Evolutionary conservation across 495 filamentous ascomycete genomes (phyloP).

Genomic region (Eremomyces bilateralis): DNA sequence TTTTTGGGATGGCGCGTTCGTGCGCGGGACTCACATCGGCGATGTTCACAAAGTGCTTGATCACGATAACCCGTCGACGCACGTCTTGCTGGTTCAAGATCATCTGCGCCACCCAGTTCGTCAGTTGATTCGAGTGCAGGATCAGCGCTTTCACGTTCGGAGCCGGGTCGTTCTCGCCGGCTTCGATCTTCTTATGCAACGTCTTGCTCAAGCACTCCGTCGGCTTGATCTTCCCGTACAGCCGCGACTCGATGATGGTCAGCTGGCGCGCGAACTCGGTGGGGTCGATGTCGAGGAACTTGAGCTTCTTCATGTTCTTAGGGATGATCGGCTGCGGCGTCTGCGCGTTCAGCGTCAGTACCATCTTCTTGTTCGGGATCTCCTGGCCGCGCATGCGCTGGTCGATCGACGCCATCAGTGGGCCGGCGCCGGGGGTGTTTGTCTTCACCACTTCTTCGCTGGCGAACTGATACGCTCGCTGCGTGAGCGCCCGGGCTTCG

Average conservation of each 20-base stretch:
- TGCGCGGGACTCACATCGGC: conserved; percentile 50
- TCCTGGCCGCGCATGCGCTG: conserved; percentile 75
- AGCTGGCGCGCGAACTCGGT: conserved; percentile 90
- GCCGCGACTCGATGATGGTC: conserved; percentile 85
- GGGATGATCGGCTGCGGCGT: conserved; percentile 79
- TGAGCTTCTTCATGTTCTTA: conserved; percentile 98
- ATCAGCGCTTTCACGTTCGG: conserved; percentile 91
- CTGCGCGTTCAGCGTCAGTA: conserved; percentile 52
- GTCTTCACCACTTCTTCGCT: conserved; percentile 81
- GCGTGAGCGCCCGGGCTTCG: conserved; percentile 60
- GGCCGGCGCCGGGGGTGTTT: conserved; percentile 66
- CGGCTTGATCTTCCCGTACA: conserved; percentile 87
- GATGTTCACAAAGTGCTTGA: conserved; percentile 93
- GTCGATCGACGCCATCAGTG: conserved; percentile 65
- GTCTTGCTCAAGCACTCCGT: conserved; percentile 96
- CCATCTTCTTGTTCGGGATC: conserved; percentile 60
- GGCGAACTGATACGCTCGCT: conserved; percentile 74
- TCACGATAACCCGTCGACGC: conserved; percentile 87
- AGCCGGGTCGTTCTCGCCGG: conserved; percentile 71
- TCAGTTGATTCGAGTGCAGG: conserved; percentile 92
- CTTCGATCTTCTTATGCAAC: conserved; percentile 80
- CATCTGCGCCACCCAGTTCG: conserved; percentile 99
- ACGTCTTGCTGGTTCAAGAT: conserved; percentile 84
- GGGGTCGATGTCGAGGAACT: conserved; percentile 92
- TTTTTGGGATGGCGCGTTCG: neutral